Percentiles rank a stretch among this genome's conserved stretches.
Evolutionary conservation across 495 filamentous ascomycete species (phyloP).

Genomic region (Penicillium cinerascens): DNA sequence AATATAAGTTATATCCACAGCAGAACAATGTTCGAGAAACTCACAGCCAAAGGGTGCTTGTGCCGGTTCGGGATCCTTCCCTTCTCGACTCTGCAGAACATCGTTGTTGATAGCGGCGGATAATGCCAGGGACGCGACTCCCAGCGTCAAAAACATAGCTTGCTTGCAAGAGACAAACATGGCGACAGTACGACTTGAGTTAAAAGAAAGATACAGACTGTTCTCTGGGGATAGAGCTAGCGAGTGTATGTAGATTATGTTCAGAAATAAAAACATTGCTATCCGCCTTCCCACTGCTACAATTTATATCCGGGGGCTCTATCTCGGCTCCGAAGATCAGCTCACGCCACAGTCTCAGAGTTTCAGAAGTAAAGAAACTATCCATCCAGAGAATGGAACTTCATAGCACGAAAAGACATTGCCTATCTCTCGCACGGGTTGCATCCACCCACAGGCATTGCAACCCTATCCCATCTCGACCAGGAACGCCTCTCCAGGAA

Average conservation of each 20-base stretch:
- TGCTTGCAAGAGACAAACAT: conserved; percentile 12
- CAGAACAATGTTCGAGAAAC: conserved; percentile 1
- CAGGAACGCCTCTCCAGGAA: background rate
- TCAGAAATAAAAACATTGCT: background rate
- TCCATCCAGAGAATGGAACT: background rate
- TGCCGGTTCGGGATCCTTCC: background rate
- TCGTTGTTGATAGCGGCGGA: conserved; percentile 8
- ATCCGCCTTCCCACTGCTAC: background rate
- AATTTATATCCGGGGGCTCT: background rate
- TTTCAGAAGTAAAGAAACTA: background rate
- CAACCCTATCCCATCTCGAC: background rate
- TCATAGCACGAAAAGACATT: background rate
- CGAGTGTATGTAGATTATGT: background rate
- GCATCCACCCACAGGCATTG: background rate
- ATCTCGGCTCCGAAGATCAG: background rate
- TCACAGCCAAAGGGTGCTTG: conserved; percentile 11
- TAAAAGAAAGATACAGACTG: background rate
- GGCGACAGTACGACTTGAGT: background rate
- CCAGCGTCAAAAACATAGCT: conserved; percentile 11
- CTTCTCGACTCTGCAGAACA: background rate
- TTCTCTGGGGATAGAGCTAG: background rate
- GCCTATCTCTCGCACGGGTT: background rate
- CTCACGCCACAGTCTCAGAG: background rate
- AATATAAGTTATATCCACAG: background rate
- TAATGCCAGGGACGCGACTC: conserved; percentile 10